Conservation (phyloP, 257 asterid genomes). For the Capsicum chinense region DNA sequence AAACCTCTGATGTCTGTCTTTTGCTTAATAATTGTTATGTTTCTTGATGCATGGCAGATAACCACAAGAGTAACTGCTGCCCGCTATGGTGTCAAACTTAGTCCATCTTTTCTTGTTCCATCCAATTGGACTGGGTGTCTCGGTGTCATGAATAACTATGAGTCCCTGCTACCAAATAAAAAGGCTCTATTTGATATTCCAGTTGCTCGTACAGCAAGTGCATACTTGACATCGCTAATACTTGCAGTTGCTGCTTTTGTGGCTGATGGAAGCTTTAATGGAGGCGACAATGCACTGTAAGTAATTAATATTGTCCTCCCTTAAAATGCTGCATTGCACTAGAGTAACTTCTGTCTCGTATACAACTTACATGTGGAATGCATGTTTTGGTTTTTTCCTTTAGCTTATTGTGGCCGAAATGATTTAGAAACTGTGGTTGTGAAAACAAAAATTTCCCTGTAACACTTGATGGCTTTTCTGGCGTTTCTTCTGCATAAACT, state of each 20-base stretch:
- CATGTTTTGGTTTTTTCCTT: not conserved
- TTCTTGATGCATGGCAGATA: slow-evolving; percentile 49
- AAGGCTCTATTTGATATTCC: slow-evolving; percentile 89
- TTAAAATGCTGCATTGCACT: not conserved
- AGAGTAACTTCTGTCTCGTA: not conserved
- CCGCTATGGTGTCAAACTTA: slow-evolving; percentile 78
- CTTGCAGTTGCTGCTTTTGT: slow-evolving; percentile 74
- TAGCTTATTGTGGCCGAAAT: not conserved
- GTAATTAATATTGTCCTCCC: slow-evolving; percentile 32
- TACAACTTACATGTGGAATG: not conserved
- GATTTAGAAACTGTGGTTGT: not conserved
- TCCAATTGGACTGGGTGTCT: slow-evolving; percentile 94
- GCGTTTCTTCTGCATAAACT: not conserved
- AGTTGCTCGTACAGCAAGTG: slow-evolving; percentile 86
- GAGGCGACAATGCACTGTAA: slow-evolving; percentile 91
- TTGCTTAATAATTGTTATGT: slow-evolving; percentile 1
- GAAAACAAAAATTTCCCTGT: not conserved
- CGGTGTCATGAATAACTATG: slow-evolving; percentile 86
- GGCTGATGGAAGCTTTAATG: slow-evolving; percentile 87
- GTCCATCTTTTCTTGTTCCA: slow-evolving; percentile 96
- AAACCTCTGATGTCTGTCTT: not conserved
- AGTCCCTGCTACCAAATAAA: slow-evolving; percentile 79
- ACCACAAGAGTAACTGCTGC: slow-evolving; percentile 80
- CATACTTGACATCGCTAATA: slow-evolving; percentile 71
- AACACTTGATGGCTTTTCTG: not conserved